Conservation (phyloP, 2,329 filamentous ascomycete genomes). For the Volutella citrinella region DNA sequence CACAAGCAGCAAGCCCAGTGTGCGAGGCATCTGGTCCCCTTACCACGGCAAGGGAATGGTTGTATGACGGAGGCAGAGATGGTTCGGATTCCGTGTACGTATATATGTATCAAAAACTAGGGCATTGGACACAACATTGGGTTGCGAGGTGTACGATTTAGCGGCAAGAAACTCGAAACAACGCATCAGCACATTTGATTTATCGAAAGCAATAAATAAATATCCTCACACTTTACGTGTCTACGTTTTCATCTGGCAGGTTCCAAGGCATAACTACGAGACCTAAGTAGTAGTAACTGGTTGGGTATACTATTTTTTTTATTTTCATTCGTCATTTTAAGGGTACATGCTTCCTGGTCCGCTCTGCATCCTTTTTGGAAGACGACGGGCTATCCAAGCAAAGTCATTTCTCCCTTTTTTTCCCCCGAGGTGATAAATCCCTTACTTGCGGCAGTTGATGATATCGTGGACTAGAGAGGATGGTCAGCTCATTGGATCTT, state of each 20-base stretch:
- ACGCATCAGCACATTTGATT: constrained; percentile 3
- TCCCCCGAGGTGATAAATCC: constrained; percentile 10
- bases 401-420: constrained; percentile 11
- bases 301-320: constrained; percentile 23
- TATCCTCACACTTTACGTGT: not conserved
- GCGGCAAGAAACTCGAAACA: constrained; percentile 18
- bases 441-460: constrained; percentile 51
- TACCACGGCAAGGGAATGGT: constrained; percentile 60
- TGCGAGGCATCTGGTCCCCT: constrained; percentile 69
- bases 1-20: constrained; percentile 61
- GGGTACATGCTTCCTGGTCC: no score
- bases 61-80: constrained; percentile 37
- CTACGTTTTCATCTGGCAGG: not conserved
- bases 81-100: constrained; percentile 19
- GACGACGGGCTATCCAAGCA: constrained; percentile 10
- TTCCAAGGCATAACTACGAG: not conserved
- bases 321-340: constrained; percentile 21
- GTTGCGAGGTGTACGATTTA: constrained; percentile 27
- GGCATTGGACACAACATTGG: constrained; percentile 22
- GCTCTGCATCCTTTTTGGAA: constrained; percentile 13
- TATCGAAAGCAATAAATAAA: not conserved
- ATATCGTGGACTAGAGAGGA: constrained; percentile 53
- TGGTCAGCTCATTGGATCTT: not conserved
- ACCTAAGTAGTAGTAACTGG: not conserved
- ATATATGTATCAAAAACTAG: constrained; percentile 25